Evolutionary conservation across 192 early-diverging fungal species (phyloP), one percentile per base, ranked within the genome.

Genomic region (Dispira simplex): DNA sequence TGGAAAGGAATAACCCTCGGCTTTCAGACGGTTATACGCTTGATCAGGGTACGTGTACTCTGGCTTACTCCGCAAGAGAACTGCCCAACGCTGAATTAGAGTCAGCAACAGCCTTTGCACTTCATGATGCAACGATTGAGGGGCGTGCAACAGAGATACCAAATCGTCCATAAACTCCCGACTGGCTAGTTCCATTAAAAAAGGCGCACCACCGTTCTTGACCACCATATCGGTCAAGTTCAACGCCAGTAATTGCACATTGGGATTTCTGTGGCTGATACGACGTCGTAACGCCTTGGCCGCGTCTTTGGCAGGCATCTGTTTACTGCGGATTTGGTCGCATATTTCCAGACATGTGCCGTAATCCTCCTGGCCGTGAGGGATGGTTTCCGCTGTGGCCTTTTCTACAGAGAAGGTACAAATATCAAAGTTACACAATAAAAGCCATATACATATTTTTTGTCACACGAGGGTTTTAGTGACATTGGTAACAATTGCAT

Each of bases 151-250:
- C 13, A 95, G 66, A 0, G 77, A 78, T 0, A 81, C 79, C 46
- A 97, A 68, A 51, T 88, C 82, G 69, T 97, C 93, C 44, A 92
- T 81, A 71, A 99, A 97, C 51, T 97, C 94, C 46, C 88, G 77
- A 10, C 83, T 80, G 11, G 93, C 86, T 46, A 97, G 75, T 69
- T 97, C 90, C 14, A 83, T 77, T 47, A 96, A 71, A 69, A 99
- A 91, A 46, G 87, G 81, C 27, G 76, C 69, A 3, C 96, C 96
- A 32, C 87, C 86, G 72, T 99, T 99, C 73, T 99, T 99, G 23
- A 97, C 90, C 67, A 90, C 94, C 43, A 86, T 87, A 70, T 99
- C 96, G 1, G 84, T 77, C 46, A 98, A 73, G 84, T 83, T 88
- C 64, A 99, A 78, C 18, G 88, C 85, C 16, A 92, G 78, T 13